phyloP scores from a whole-genome alignment of 2,329 filamentous ascomycete species.

The Fusarium luffae region DNA sequence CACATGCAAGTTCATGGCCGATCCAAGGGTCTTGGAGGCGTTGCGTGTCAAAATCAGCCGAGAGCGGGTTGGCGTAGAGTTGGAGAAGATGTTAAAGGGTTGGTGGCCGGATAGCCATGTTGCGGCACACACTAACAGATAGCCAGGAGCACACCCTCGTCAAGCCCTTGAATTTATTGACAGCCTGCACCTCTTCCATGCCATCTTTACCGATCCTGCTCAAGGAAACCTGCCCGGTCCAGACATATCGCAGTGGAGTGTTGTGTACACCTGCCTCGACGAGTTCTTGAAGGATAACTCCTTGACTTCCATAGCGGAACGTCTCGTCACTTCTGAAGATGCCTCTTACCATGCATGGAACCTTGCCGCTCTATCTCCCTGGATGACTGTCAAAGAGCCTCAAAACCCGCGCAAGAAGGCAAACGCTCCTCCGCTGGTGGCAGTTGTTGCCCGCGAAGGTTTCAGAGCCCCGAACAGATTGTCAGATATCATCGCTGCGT shows the following conservation, averaged over 20 bases:
- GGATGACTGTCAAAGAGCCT: conserved; percentile 64
- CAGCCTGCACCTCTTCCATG: conserved; percentile 73
- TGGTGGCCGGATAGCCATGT: not conserved
- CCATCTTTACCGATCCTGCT: conserved; percentile 78
- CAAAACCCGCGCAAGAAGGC: conserved; percentile 59
- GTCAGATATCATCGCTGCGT: conserved; percentile 72
- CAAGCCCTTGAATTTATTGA: conserved; percentile 74
- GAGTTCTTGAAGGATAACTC: conserved; percentile 58
- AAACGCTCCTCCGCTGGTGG: conserved; percentile 60
- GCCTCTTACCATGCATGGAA: conserved; percentile 81
- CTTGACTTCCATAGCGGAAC: conserved; percentile 60
- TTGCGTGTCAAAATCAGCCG: conserved; percentile 91
- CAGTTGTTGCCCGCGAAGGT: conserved; percentile 75
- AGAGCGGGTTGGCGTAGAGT: conserved; percentile 85
- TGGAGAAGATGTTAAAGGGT: conserved; percentile 92
- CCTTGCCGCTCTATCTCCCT: conserved; percentile 79
- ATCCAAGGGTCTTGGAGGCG: conserved; percentile 80
- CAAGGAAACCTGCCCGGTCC: conserved; percentile 64
- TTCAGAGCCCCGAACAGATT: conserved; percentile 83
- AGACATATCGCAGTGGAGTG: conserved; percentile 68
- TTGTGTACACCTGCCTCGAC: conserved; percentile 72
- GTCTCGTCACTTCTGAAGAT: conserved; percentile 71
- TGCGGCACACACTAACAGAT: not conserved
- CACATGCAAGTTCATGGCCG: conserved; percentile 78
- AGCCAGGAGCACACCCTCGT: conserved; percentile 66